Evolutionary conservation across 2,329 filamentous ascomycete species (phyloP).

Genomic region (Fusarium sarcochroum): DNA sequence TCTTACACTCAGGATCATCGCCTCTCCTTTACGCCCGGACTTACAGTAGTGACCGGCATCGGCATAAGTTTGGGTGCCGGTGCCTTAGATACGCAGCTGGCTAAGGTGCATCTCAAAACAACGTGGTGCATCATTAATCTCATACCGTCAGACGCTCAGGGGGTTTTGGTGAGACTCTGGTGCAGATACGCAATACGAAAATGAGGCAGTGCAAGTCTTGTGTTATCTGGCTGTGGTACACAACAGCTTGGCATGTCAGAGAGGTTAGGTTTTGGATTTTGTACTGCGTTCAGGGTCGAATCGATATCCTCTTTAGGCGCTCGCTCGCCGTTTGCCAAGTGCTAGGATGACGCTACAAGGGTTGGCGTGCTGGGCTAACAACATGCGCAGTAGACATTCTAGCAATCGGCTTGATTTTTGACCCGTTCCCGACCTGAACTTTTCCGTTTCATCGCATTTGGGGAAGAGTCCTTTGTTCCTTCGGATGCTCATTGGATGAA

Average conservation of each 20-base stretch:
- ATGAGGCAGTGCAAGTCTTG: conserved; percentile 11
- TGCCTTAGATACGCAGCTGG: background rate
- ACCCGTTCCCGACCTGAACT: conserved; percentile 16
- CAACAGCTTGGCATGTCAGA: background rate
- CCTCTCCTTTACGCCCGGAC: background rate
- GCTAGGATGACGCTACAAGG: conserved; percentile 6
- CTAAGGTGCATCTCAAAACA: background rate
- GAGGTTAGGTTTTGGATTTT: too few species aligned
- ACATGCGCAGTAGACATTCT: conserved; percentile 2
- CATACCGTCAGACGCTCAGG: background rate
- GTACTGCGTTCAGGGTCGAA: too few species aligned
- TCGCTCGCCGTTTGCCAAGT: conserved; percentile 9
- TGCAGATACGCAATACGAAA: background rate
- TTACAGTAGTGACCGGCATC: background rate
- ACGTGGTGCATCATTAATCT: background rate
- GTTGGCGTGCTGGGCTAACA: conserved; percentile 24
- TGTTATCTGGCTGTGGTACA: background rate
- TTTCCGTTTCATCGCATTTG: background rate
- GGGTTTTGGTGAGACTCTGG: background rate
- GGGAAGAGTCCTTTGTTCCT: background rate
- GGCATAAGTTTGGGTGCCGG: background rate
- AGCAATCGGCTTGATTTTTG: conserved; percentile 31
- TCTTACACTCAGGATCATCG: background rate
- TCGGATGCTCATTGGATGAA: conserved; percentile 5
- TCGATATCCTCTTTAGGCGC: background rate